Conservation (phyloP, 2,329 filamentous ascomycete species). For the Ilyonectria sp. region DNA sequence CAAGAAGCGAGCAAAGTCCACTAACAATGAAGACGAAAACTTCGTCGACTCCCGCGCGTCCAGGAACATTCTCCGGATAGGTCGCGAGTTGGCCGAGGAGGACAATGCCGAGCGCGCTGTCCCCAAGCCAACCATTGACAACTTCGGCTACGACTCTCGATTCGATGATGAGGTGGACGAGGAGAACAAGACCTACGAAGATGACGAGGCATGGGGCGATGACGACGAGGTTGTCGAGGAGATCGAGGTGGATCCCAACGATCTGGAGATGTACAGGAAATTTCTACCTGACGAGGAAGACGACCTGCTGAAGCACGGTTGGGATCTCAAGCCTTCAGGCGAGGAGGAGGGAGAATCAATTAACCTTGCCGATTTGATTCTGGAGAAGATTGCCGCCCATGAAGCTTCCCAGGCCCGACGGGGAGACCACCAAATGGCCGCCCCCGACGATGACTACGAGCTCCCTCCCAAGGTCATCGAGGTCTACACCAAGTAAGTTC, state of each 20-base stretch:
- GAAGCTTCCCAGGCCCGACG: constrained; percentile 76
- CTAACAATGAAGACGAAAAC: constrained; percentile 73
- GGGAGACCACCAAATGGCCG: constrained; percentile 57
- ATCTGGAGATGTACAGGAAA: constrained; percentile 91
- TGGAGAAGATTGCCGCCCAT: constrained; percentile 93
- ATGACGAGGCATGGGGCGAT: constrained; percentile 81
- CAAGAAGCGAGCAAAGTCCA: constrained; percentile 77
- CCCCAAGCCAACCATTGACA: constrained; percentile 61
- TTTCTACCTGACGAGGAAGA: constrained; percentile 84
- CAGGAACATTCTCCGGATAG: constrained; percentile 89
- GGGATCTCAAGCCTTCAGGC: constrained; percentile 62
- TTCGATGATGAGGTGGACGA: constrained; percentile 72
- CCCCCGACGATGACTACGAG: constrained; percentile 85
- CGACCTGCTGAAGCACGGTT: constrained; percentile 79
- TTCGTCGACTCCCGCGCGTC: constrained; percentile 93
- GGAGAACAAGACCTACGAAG: constrained; percentile 60
- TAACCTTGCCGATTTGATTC: constrained; percentile 92
- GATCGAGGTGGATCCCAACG: constrained; percentile 88
- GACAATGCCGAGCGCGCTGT: constrained; percentile 65
- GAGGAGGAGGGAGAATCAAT: constrained; percentile 70
- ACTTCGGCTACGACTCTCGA: constrained; percentile 86
- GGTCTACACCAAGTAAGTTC: constrained; percentile 86
- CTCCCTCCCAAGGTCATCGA: constrained; percentile 93
- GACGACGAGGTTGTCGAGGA: constrained; percentile 82
- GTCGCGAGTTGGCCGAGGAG: constrained; percentile 89